phyloP scores from a whole-genome alignment of 2,329 filamentous ascomycete species.

The Diaporthe sp. region DNA sequence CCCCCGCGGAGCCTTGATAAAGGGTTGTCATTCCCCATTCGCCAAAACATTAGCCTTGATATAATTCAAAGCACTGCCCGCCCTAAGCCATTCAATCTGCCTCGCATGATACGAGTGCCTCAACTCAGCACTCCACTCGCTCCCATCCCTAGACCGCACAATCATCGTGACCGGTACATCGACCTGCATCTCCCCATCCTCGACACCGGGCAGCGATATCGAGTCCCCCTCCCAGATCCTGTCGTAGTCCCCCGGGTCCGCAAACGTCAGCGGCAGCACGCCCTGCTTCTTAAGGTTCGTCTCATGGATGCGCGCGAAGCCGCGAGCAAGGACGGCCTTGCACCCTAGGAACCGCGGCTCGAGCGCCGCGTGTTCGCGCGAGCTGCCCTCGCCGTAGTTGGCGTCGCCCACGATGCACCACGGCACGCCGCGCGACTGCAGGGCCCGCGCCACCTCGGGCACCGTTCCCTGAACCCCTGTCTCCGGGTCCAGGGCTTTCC shows the following conservation, averaged over 20 bases:
- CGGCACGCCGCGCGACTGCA: conserved; percentile 43
- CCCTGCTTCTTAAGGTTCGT: conserved; percentile 92
- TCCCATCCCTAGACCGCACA: neutral
- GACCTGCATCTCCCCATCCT: neutral
- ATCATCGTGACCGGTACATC: neutral
- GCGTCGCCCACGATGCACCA: conserved; percentile 53
- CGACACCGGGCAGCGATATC: conserved; percentile 9
- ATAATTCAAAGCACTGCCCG: conserved; percentile 8
- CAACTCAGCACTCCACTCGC: neutral
- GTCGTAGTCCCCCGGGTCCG: conserved; percentile 47
- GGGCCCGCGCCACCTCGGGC: conserved; percentile 47
- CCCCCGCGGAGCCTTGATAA: neutral
- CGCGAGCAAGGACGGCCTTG: conserved; percentile 83
- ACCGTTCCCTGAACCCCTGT: conserved; percentile 43
- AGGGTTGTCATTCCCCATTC: neutral
- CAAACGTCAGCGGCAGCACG: conserved; percentile 57
- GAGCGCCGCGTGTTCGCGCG: conserved; percentile 88
- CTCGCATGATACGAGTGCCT: conserved; percentile 52
- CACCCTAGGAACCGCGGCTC: conserved; percentile 88
- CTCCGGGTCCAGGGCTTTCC: conserved; percentile 46
- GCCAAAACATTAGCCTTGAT: neutral
- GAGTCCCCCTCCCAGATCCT: neutral
- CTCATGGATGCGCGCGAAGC: conserved; percentile 91
- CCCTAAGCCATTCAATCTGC: neutral
- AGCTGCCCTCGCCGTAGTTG: conserved; percentile 84